Percentiles rank a stretch among this genome's conserved stretches.
Evolutionary conservation across 257 asterid genomes (phyloP).

Genomic region (Petunia secreta): DNA sequence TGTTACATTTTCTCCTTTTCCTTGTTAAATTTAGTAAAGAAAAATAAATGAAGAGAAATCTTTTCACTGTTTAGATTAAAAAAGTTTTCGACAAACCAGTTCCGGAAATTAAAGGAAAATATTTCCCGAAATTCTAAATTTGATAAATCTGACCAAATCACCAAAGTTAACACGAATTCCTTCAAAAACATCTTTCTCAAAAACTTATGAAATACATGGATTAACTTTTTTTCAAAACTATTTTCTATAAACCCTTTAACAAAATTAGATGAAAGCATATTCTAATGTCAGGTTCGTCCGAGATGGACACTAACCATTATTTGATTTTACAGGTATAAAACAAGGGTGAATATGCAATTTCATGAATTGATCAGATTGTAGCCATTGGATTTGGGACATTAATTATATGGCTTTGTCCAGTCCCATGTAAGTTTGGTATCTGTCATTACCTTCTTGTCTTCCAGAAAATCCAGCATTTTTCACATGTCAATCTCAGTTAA

Average conservation of each 20-base stretch:
- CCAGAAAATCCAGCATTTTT: not conserved
- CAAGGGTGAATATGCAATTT: not conserved
- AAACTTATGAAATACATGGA: not conserved
- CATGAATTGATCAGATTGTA: not conserved
- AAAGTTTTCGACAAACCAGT: not conserved
- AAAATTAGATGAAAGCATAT: not conserved
- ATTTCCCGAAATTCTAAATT: no score
- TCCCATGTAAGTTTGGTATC: slow-evolving; percentile 2
- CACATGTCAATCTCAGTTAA: not conserved
- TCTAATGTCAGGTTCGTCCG: not conserved
- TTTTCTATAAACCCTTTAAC: not conserved
- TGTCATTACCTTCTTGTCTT: not conserved
- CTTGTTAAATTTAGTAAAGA: no score
- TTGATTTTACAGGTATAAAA: not conserved
- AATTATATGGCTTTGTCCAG: not conserved
- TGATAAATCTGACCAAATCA: no score
- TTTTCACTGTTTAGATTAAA: no score
- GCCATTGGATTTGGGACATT: not conserved
- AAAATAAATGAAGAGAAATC: no score
- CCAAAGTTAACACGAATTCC: not conserved
- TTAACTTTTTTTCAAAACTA: not conserved
- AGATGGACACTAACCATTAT: not conserved
- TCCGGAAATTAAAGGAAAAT: no score
- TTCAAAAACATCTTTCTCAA: not conserved
- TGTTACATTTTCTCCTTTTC: no score